phyloP scores from a whole-genome alignment of 2,329 filamentous ascomycete species.

The Cladobotryum mycophilum region DNA sequence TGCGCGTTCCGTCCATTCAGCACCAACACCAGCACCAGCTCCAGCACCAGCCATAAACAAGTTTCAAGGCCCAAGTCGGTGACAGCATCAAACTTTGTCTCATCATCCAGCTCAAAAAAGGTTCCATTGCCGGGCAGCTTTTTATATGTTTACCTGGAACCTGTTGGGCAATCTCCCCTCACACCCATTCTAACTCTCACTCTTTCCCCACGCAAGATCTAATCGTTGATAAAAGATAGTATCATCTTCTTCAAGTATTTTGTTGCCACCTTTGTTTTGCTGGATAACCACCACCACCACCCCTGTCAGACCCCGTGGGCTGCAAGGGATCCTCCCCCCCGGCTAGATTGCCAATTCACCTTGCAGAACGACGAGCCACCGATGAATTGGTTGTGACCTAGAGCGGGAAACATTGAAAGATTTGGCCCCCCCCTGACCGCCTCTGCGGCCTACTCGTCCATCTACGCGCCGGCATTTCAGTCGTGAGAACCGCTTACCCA shows the following conservation, averaged over 20 bases:
- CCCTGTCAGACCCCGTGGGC: slow-evolving; percentile 3
- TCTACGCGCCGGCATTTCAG: background rate
- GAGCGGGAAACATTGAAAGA: background rate
- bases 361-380: slow-evolving; percentile 12
- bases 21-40: no score
- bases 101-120: background rate
- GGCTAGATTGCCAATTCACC: slow-evolving; percentile 19
- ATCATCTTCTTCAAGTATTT: background rate
- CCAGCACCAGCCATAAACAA: background rate
- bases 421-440: background rate
- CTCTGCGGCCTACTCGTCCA: background rate
- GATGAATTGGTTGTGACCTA: background rate
- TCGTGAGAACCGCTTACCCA: background rate
- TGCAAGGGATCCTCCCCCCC: slow-evolving; percentile 11
- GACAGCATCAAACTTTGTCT: background rate
- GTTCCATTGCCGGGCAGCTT: no score
- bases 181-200: no score
- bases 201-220: no score
- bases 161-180: no score
- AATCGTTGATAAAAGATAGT: no score
- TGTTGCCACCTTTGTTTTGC: background rate
- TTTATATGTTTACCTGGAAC: no score
- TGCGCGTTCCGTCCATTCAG: no score
- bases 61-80: no score
- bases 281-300: background rate